Percentiles rank a stretch among this genome's conserved stretches.
phyloP scores from a whole-genome alignment of 148 eudicot species.

The Dianthus caryophyllus region DNA sequence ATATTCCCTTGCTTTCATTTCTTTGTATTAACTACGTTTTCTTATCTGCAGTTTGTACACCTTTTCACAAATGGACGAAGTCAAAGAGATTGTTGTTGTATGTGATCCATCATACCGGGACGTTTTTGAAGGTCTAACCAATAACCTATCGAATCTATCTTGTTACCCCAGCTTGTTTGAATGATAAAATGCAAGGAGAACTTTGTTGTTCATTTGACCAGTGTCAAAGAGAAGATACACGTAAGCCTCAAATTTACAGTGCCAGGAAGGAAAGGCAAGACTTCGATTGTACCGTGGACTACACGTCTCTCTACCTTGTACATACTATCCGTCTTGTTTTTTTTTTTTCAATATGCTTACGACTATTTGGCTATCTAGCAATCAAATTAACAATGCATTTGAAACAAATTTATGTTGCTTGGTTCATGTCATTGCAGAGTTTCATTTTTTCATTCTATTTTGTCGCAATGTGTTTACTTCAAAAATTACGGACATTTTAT shows the following conservation, averaged over 20 bases:
- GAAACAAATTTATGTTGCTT: neutral
- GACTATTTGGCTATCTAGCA: slow-evolving; percentile 4
- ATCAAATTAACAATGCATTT: neutral
- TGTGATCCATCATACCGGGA: slow-evolving; percentile 95
- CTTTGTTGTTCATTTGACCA: slow-evolving; percentile 29
- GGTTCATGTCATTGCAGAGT: neutral
- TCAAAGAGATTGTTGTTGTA: slow-evolving; percentile 88
- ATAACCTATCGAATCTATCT: neutral
- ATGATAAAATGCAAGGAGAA: neutral
- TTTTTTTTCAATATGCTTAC: neutral
- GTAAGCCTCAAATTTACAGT: slow-evolving; percentile 78
- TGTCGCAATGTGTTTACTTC: neutral
- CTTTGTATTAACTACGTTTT: slow-evolving; percentile 20
- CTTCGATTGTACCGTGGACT: slow-evolving; percentile 81
- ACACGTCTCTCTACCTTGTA: slow-evolving; percentile 44
- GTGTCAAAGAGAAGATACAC: slow-evolving; percentile 46
- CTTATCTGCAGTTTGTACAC: slow-evolving; percentile 56
- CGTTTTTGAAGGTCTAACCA: slow-evolving; percentile 80
- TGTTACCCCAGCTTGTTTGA: neutral
- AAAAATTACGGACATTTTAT: neutral
- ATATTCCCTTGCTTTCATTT: slow-evolving; percentile 4
- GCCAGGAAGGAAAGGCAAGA: slow-evolving; percentile 98
- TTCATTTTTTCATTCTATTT: neutral
- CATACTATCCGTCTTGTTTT: neutral
- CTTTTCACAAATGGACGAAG: slow-evolving; percentile 68